Evolutionary conservation across 2,329 filamentous ascomycete species (phyloP), one percentile per base, ranked within the genome.

Genomic region (Leptographium galeiforme): DNA sequence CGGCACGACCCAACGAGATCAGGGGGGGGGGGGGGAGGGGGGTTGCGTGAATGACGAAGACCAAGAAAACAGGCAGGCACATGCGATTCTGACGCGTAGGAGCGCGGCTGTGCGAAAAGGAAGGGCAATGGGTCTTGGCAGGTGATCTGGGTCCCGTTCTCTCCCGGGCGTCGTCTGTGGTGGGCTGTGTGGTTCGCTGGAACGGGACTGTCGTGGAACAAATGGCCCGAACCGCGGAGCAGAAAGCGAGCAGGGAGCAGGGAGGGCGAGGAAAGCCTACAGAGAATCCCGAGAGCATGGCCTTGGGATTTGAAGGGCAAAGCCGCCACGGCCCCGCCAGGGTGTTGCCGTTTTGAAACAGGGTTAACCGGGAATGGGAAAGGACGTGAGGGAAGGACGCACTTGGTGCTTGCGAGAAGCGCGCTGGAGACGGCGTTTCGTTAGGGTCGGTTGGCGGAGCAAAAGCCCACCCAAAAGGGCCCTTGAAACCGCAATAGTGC

Each of bases 251-350:
- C 39, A 51, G 32, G 25, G 45, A 25, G 16, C 30, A 36, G 33
- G 18, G 47, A 44, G 41, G 16, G 36, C 45, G 48, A 33, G 18
- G 46, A 25, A 32, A 2, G 51, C 39, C 39, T 32, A 44, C 41
- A 44, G 41, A n/a, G 19, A 60, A 62, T 58, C 60, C 64, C 63
- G 60, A 61, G 62, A 63, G 64, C 64, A 64, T 61, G 64, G 63
- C 59, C 59, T 59, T 64, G 63, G 62, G 63, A 63, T 53, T 54
- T 43, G 55, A 62, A 55, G 53, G 51, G 47, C 48, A 56, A 56
- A 55, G 48, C 55, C 47, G 55, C 51, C 33, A 44, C 57, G 48
- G 57, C 57, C 57, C 58, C 57, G 55, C 57, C 51, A 52, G 55
- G 57, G 53, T 57, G 52, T 53, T 59, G 52, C 55, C 57, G 57